Base-by-base conservation (phyloP, 495 filamentous ascomycete species). In the Aspergillus saccharolyticus region DNA sequence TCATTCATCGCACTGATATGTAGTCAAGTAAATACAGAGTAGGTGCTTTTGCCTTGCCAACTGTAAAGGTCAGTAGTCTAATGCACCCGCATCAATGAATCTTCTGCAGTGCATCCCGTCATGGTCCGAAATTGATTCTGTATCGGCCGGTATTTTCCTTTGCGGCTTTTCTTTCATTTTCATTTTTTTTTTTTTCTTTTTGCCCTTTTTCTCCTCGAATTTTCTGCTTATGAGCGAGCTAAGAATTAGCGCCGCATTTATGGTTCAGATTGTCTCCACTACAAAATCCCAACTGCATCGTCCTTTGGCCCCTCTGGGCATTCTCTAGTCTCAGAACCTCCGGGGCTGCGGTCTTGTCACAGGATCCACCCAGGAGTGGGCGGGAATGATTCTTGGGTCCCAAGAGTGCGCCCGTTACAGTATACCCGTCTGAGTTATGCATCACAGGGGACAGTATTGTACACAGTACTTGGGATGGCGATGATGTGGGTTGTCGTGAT, bases 161-260 rank as follows among this genome's bases (percentile, higher is more conserved):
- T n/a, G n/a, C n/a, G n/a, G n/a, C n/a, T n/a, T n/a, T n/a, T n/a
- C n/a, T n/a, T n/a, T n/a, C n/a, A n/a, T n/a, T n/a, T n/a, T n/a
- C n/a, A n/a, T n/a, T n/a, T n/a, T n/a, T n/a, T n/a, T n/a, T n/a
- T n/a, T n/a, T n/a, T n/a, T n/a, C n/a, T n/a, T n/a, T n/a, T n/a
- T n/a, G n/a, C n/a, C n/a, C n/a, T n/a, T 28, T 16, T 28, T 16
- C 16, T 30, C 24, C 15, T 50, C 22, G 47, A 20, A n/a, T 24
- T 12, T 17, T 8, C 14, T 5, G 14, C 33, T 39, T 12, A 12
- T 5, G 6, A 39, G 33, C 33, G 33, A 50, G 24, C 47, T 30
- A 50, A 50, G 47, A 17, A 50, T 50, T 50, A 50, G 47, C 47
- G 28, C 22, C 47, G 28, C 24, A 24, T 21, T 50, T 50, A 30